Evolutionary conservation across 2,329 filamentous ascomycete species (phyloP).

Genomic region (Epichloe coenophiala): DNA sequence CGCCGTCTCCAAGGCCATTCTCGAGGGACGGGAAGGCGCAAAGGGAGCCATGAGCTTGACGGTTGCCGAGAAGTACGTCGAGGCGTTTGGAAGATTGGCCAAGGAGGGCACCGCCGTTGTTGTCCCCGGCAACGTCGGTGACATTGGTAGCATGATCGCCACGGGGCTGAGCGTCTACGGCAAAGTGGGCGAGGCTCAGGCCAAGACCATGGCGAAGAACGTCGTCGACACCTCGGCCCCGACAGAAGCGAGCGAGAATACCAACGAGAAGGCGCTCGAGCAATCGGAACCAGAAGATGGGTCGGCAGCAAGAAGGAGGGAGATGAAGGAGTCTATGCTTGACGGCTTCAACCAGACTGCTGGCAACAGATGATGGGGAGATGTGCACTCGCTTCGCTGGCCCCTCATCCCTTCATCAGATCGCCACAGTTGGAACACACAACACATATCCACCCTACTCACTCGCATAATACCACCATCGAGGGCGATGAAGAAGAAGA

Average conservation of each 20-base stretch:
- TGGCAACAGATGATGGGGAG: slow-evolving; percentile 15
- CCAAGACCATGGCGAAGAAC: slow-evolving; percentile 48
- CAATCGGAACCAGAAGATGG: slow-evolving; percentile 7
- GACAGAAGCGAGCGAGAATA: slow-evolving; percentile 7
- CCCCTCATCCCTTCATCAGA: no score
- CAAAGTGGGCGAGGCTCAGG: slow-evolving; percentile 75
- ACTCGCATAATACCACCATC: background rate
- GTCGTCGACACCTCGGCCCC: slow-evolving; percentile 19
- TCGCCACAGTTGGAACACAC: background rate
- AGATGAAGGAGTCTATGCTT: slow-evolving; percentile 26
- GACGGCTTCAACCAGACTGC: slow-evolving; percentile 26
- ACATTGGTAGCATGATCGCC: slow-evolving; percentile 93
- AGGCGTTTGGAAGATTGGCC: slow-evolving; percentile 81
- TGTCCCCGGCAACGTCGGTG: slow-evolving; percentile 91
- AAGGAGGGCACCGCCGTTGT: slow-evolving; percentile 93
- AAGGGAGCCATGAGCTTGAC: slow-evolving; percentile 74
- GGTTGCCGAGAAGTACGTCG: slow-evolving; percentile 96
- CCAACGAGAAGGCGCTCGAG: slow-evolving; percentile 9
- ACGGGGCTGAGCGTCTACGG: slow-evolving; percentile 91
- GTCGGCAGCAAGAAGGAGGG: slow-evolving; percentile 8
- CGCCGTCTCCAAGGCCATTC: slow-evolving; percentile 65
- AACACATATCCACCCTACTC: background rate
- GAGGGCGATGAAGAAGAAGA: no score
- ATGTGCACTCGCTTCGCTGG: background rate
- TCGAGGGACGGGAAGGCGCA: slow-evolving; percentile 58